These are phyloP conservation scores for Hyaloperonospora arabidopsidis DNA, from an alignment of 352 stramenopile species.

Conservation along the genomic window DNA sequence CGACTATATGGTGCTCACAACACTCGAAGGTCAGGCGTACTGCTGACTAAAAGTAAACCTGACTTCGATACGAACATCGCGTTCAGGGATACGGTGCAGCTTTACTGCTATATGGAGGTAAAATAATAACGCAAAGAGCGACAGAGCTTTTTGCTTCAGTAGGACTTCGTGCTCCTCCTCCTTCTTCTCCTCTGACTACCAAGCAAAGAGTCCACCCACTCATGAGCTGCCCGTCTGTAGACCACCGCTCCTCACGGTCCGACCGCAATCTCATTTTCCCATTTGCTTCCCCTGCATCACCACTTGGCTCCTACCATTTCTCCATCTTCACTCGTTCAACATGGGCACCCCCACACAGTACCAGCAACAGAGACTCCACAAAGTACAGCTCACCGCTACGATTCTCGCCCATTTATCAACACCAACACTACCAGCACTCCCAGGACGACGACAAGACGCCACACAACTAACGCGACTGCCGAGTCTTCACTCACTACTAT, in stretches of 20 bases:
- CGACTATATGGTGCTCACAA: slow-evolving; percentile 31
- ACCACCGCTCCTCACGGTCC: slow-evolving; percentile 11
- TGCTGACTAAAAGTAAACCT: slow-evolving; percentile 7
- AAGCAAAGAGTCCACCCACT: background rate
- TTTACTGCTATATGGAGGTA: background rate
- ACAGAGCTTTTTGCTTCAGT: slow-evolving; percentile 16
- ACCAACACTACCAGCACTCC: slow-evolving; percentile 16
- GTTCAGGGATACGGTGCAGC: slow-evolving; percentile 15
- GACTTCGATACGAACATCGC: slow-evolving; percentile 14
- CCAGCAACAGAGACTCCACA: slow-evolving; percentile 17
- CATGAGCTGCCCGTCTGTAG: slow-evolving; percentile 21
- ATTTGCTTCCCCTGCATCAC: slow-evolving; percentile 32
- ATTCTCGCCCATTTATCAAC: slow-evolving; percentile 20
- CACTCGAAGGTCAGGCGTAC: slow-evolving; percentile 13
- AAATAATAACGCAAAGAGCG: slow-evolving; percentile 23
- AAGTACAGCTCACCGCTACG: slow-evolving; percentile 23
- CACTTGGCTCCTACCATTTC: slow-evolving; percentile 5
- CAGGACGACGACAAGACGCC: slow-evolving; percentile 11
- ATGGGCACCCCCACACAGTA: slow-evolving; percentile 23
- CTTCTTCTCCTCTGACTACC: slow-evolving; percentile 6
- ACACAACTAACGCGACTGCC: slow-evolving; percentile 9
- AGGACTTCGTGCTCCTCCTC: slow-evolving; percentile 20
- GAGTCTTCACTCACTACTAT: slow-evolving; percentile 21
- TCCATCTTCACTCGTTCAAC: slow-evolving; percentile 1
- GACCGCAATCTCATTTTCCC: slow-evolving; percentile 23